A percentile compares a stretch with the other conserved stretches of the same genome.
Evolutionary conservation across 2,329 filamentous ascomycete genomes (phyloP).

Genomic region (Dactylonectria macrodidyma): DNA sequence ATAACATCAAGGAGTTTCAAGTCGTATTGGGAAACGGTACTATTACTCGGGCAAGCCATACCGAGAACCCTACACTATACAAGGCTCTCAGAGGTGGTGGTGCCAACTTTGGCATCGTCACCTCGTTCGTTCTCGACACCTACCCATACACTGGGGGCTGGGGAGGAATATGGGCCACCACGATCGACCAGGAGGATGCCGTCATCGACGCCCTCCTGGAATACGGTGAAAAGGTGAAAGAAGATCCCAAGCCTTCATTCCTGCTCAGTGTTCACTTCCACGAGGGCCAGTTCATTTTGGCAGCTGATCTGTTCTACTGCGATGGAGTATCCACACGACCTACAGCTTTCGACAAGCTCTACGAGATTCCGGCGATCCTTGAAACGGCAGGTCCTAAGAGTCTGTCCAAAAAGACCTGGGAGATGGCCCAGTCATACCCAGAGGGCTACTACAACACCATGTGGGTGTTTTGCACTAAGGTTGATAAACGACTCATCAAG

Average conservation of each 20-base stretch:
- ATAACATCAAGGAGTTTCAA: conserved; percentile 55
- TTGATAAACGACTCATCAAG: conserved; percentile 14
- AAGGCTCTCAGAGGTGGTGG: conserved; percentile 61
- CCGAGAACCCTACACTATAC: conserved; percentile 55
- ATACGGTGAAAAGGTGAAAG: not conserved
- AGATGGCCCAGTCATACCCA: conserved; percentile 6
- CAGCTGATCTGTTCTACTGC: conserved; percentile 2
- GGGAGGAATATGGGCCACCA: conserved; percentile 20
- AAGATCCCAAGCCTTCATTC: not conserved
- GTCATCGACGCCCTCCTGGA: not conserved
- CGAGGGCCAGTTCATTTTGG: conserved; percentile 9
- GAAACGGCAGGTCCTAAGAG: not conserved
- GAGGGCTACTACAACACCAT: not conserved
- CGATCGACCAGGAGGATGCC: not conserved
- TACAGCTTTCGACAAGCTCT: conserved; percentile 3
- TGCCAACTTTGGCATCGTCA: conserved; percentile 56
- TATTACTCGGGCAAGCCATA: conserved; percentile 54
- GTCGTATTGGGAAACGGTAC: conserved; percentile 56
- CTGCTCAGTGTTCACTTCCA: not conserved
- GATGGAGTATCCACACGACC: not conserved
- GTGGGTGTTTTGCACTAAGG: conserved; percentile 11
- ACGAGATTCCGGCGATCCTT: not conserved
- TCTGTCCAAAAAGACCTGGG: not conserved
- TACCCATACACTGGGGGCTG: conserved; percentile 37
- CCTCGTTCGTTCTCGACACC: conserved; percentile 39